Evolutionary conservation across 139 green algal species (phyloP), one percentile per base, ranked within the genome.

Genomic region (Chlorella sp.): DNA sequence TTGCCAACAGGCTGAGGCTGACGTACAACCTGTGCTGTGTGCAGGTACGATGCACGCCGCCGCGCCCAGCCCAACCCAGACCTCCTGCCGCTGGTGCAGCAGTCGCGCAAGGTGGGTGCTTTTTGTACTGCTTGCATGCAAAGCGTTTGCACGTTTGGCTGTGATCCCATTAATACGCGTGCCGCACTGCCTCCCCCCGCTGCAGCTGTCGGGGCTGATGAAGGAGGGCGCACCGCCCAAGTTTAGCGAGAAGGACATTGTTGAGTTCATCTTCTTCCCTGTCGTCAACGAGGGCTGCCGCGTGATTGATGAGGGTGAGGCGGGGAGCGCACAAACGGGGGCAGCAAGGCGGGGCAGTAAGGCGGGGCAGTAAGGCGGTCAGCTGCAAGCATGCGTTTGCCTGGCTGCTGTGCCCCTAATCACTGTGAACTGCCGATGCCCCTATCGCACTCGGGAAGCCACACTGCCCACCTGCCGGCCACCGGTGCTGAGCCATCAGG

Each of bases 261-360:
- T 98, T 30, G 96, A 99, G 90, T 98, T 98, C 89, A 96, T 99
- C 83, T 98, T 99, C 91, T 99, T 99, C 94, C 97, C 98, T 3
- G 96, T 98, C 34, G 92, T 97, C 26, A 98, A 98, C 81, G 95
- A 98, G 90, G 94, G 84, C 41, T 95, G 91, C 92, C 87, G 96
- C 16, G 95, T 98, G 6, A 90, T 98, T 34, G 89, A 83, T 20
- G 89, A 92, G 56, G 64, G 86, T 82, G 71, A 62, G 76, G 5
- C 44, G 44, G 44, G 44, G 44, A 16, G 44, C 44, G 44, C 44
- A 51, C 9, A n/a, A n/a, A n/a, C n/a, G n/a, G n/a, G n/a, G 63
- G 63, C 28, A 26, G 63, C 18, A 16, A 4, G 25, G 63, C 63
- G 28, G 30, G 65, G n/a, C 16, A 21, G 65, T 30, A 30, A 51